These are phyloP conservation scores for Phytophthora syringae DNA, from an alignment of 352 stramenopile species.

Conservation along the genomic window DNA sequence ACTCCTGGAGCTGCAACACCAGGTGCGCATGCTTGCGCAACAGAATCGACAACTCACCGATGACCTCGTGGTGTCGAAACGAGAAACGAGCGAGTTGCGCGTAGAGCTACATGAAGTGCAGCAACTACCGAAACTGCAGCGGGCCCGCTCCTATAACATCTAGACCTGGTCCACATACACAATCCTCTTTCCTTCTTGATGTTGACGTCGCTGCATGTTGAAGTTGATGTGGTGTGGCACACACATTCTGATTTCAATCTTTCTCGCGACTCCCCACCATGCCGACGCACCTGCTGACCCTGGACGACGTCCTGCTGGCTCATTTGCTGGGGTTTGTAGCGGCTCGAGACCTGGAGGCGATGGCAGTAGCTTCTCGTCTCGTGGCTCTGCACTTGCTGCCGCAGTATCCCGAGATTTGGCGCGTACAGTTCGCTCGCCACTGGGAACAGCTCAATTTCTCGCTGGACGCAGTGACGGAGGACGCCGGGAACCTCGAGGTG, in stretches of 20 bases:
- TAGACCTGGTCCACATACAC: too few relatives aligned
- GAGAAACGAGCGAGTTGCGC: slow-evolving; percentile 62
- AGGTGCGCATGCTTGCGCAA: slow-evolving; percentile 64
- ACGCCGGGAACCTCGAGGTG: slow-evolving; percentile 30
- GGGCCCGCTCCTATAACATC: slow-evolving; percentile 42
- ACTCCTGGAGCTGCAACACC: slow-evolving; percentile 57
- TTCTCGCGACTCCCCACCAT: slow-evolving; percentile 13
- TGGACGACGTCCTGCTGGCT: slow-evolving; percentile 56
- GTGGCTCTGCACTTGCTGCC: slow-evolving; percentile 51
- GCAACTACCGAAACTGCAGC: slow-evolving; percentile 51
- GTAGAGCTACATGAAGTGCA: slow-evolving; percentile 56
- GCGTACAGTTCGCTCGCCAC: slow-evolving; percentile 48
- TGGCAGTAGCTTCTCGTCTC: slow-evolving; percentile 45
- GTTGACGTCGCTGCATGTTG: too few relatives aligned
- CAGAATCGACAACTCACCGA: slow-evolving; percentile 69
- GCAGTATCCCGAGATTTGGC: slow-evolving; percentile 58
- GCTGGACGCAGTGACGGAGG: slow-evolving; percentile 26
- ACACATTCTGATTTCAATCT: slow-evolving; percentile 8
- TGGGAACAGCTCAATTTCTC: slow-evolving; percentile 66
- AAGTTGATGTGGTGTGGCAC: slow-evolving; percentile 32
- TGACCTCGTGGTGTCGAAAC: slow-evolving; percentile 56
- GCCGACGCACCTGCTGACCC: slow-evolving; percentile 10
- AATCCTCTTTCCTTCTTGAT: too few relatives aligned
- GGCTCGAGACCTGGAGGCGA: slow-evolving; percentile 51
- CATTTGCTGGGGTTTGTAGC: slow-evolving; percentile 39